Percentiles rank a stretch among this genome's conserved stretches.
Conservation (phyloP, 2,329 filamentous ascomycete genomes). For the Claviceps cyperi region DNA sequence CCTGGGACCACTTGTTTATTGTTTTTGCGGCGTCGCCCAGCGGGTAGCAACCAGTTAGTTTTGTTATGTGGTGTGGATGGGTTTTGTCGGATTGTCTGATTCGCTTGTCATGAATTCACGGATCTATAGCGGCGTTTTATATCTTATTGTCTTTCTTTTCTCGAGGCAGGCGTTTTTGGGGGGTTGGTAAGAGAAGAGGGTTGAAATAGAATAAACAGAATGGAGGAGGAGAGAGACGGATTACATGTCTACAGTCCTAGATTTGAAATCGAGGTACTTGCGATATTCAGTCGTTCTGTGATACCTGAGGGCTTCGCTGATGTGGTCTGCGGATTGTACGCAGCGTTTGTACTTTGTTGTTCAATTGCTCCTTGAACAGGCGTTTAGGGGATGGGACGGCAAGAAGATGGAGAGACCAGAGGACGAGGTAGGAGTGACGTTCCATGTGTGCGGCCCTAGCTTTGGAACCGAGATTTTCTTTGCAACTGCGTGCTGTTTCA, state of each 20-base stretch:
- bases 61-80: not conserved
- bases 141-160: not conserved
- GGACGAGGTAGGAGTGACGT: too few species aligned
- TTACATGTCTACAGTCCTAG: not conserved
- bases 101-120: not conserved
- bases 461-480: too few species aligned
- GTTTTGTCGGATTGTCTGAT: not conserved
- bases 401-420: too few species aligned
- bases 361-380: not conserved
- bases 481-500: too few species aligned
- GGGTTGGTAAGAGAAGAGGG: not conserved
- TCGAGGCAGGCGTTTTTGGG: not conserved
- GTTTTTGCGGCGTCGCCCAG: not conserved
- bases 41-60: not conserved
- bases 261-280: too few species aligned
- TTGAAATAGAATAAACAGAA: not conserved
- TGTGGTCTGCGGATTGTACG: too few species aligned
- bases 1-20: not conserved
- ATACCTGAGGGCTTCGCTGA: too few species aligned
- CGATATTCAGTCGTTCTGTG: too few species aligned
- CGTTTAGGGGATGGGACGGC: too few species aligned
- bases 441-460: too few species aligned
- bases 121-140: not conserved
- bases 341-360: not conserved
- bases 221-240: not conserved